Evolutionary conservation across 2,329 filamentous ascomycete species (phyloP).

Genomic region (Biscogniauxia mediterranea): DNA sequence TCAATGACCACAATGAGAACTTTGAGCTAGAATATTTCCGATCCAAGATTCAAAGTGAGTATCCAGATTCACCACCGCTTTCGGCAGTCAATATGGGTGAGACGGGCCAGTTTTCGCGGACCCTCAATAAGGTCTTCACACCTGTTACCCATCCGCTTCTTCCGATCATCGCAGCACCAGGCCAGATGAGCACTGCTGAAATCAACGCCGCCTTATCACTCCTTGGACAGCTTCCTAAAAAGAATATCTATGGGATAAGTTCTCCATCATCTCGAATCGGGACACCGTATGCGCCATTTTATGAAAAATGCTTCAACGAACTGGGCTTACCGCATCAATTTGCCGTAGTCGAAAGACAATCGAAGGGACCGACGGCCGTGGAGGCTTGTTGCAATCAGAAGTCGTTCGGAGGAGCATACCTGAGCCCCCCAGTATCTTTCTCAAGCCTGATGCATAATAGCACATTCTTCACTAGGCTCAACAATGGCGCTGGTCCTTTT

Average conservation of each 20-base stretch:
- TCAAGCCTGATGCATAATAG: slow-evolving; percentile 58
- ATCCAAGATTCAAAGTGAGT: slow-evolving; percentile 68
- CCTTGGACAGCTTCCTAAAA: slow-evolving; percentile 77
- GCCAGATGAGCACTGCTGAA: slow-evolving; percentile 80
- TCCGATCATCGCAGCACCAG: slow-evolving; percentile 80
- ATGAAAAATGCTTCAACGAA: slow-evolving; percentile 80
- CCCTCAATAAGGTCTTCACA: slow-evolving; percentile 81
- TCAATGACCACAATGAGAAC: slow-evolving; percentile 79
- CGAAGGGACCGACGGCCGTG: slow-evolving; percentile 62
- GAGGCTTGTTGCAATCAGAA: slow-evolving; percentile 71
- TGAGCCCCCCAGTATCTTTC: slow-evolving; percentile 69
- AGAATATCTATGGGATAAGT: slow-evolving; percentile 77
- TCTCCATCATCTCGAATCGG: slow-evolving; percentile 61
- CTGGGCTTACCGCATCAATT: slow-evolving; percentile 85
- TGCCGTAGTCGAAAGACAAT: slow-evolving; percentile 68
- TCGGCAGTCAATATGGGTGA: slow-evolving; percentile 87
- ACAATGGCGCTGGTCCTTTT: slow-evolving; percentile 51
- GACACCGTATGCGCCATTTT: slow-evolving; percentile 77
- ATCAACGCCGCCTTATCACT: slow-evolving; percentile 78
- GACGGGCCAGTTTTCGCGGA: slow-evolving; percentile 79
- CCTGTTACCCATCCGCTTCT: slow-evolving; percentile 84
- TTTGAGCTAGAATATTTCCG: slow-evolving; percentile 90
- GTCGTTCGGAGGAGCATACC: slow-evolving; percentile 78
- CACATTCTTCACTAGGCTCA: slow-evolving; percentile 49
- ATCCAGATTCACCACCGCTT: slow-evolving; percentile 68